Evolutionary conservation across 1,284 basidiomycete genomes (phyloP).

Genomic region (Leccinum olivaceoglutinosum): DNA sequence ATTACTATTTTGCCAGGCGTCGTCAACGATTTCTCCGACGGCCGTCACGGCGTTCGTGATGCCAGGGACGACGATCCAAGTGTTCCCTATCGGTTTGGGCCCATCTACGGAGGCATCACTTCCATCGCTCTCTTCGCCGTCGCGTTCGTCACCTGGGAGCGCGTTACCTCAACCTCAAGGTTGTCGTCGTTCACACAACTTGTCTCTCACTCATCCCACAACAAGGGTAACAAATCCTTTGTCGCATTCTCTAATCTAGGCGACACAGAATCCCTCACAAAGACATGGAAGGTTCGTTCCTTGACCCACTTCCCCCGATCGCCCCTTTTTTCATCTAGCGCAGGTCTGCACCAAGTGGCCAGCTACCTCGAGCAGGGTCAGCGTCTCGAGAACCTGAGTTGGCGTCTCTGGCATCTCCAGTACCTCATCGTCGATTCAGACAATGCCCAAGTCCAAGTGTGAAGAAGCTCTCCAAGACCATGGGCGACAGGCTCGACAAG

Average conservation of each 20-base stretch:
- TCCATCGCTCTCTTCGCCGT: slow-evolving; percentile 76
- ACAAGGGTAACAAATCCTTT: slow-evolving; percentile 83
- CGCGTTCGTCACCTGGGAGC: slow-evolving; percentile 75
- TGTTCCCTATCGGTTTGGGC: slow-evolving; percentile 77
- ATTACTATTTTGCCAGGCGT: slow-evolving; percentile 4
- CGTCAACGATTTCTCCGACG: slow-evolving; percentile 35
- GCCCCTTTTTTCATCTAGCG: slow-evolving; percentile 5
- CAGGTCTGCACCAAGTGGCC: slow-evolving; percentile 80
- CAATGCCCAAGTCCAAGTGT: no score
- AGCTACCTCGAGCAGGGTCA: no score
- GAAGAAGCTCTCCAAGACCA: no score
- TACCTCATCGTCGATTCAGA: no score
- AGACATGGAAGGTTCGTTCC: slow-evolving; percentile 72
- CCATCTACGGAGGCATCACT: slow-evolving; percentile 76
- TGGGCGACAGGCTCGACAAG: no score
- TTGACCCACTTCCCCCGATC: slow-evolving; percentile 5
- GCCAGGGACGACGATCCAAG: slow-evolving; percentile 67
- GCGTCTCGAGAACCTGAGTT: no score
- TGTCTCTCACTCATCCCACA: slow-evolving; percentile 13
- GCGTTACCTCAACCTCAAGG: slow-evolving; percentile 83
- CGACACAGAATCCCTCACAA: slow-evolving; percentile 75
- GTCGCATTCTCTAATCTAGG: slow-evolving; percentile 81
- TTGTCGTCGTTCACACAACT: slow-evolving; percentile 27
- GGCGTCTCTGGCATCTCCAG: no score
- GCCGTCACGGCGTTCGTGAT: slow-evolving; percentile 48